Percentiles rank a stretch among this genome's conserved stretches.
These are phyloP conservation scores for Diaporthe destruens DNA, from an alignment of 2,329 filamentous ascomycete species.

Conservation along the genomic window DNA sequence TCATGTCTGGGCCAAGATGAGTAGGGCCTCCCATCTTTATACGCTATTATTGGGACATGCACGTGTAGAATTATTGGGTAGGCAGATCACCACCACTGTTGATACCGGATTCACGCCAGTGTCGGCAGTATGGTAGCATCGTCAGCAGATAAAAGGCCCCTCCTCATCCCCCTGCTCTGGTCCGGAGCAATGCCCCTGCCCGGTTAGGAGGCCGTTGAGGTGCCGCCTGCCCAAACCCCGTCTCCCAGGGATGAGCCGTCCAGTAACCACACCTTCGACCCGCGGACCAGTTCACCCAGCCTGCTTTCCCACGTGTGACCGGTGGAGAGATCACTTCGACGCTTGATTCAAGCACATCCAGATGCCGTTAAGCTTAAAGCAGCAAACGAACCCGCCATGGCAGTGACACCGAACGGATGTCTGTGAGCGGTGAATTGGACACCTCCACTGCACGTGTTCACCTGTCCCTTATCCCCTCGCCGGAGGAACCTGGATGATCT, in stretches of 20 bases:
- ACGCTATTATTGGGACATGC: slow-evolving; percentile 5
- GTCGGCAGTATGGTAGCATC: slow-evolving; percentile 22
- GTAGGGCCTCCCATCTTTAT: slow-evolving; percentile 18
- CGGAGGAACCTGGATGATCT: background rate
- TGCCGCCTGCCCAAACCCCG: slow-evolving; percentile 3
- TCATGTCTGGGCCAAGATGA: background rate
- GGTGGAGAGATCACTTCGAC: slow-evolving; percentile 29
- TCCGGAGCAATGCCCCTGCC: slow-evolving; percentile 24
- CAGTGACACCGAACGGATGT: slow-evolving; percentile 6
- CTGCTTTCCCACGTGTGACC: slow-evolving; percentile 23
- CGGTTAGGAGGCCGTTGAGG: slow-evolving; percentile 13
- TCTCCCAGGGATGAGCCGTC: slow-evolving; percentile 5
- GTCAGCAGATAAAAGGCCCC: slow-evolving; percentile 1
- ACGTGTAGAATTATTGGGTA: slow-evolving; percentile 25
- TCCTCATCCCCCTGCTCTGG: background rate
- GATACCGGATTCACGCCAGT: slow-evolving; percentile 10
- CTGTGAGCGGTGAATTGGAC: slow-evolving; percentile 14
- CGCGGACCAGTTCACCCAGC: slow-evolving; percentile 25
- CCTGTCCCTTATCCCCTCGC: background rate
- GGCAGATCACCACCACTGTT: slow-evolving; percentile 22
- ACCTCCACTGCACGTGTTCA: slow-evolving; percentile 19
- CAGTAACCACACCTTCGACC: background rate
- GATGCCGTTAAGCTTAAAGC: slow-evolving; percentile 25
- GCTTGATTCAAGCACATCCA: slow-evolving; percentile 16
- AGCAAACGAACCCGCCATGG: slow-evolving; percentile 16